A percentile compares a stretch with the other conserved stretches of the same genome.
Conservation (phyloP, 352 stramenopile species). For the Pythium dissimile region DNA sequence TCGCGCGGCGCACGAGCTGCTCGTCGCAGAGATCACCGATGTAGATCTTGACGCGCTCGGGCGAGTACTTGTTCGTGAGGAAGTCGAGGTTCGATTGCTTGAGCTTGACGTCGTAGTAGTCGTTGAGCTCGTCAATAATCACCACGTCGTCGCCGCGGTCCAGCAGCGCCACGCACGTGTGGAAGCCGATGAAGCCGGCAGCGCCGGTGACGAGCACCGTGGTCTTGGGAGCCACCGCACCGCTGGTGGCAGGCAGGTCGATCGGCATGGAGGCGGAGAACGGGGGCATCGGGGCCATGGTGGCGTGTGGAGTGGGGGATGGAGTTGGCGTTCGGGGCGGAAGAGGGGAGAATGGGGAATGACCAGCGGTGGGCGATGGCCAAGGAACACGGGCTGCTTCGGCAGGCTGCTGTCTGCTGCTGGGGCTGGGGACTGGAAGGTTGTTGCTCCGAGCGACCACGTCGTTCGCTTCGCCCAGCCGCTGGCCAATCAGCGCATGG, state of each 20-base stretch:
- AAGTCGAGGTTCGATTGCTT: conserved; percentile 95
- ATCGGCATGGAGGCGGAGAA: conserved; percentile 19
- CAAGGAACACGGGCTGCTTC: conserved; percentile 13
- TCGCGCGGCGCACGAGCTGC: conserved; percentile 85
- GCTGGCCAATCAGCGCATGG: conserved; percentile 4
- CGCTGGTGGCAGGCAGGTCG: background rate
- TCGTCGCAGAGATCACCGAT: conserved; percentile 94
- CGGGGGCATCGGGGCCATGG: conserved; percentile 29
- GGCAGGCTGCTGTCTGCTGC: background rate
- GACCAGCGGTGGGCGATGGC: background rate
- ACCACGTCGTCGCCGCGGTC: conserved; percentile 90
- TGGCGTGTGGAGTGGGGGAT: background rate
- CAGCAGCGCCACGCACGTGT: conserved; percentile 90
- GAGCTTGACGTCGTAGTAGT: conserved; percentile 98
- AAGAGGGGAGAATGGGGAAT: conserved; percentile 7
- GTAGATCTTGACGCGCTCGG: conserved; percentile 68
- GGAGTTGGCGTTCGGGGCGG: background rate
- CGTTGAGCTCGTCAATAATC: conserved; percentile 98
- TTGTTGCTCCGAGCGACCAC: background rate
- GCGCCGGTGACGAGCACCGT: conserved; percentile 91
- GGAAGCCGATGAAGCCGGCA: conserved; percentile 96
- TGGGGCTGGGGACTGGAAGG: background rate
- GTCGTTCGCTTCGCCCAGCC: background rate
- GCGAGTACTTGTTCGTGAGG: conserved; percentile 54
- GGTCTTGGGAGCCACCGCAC: conserved; percentile 6